Percentiles rank a stretch among this genome's conserved stretches.
These are phyloP conservation scores for Rusavskia elegans DNA, from an alignment of 495 filamentous ascomycete genomes.

Conservation along the genomic window DNA sequence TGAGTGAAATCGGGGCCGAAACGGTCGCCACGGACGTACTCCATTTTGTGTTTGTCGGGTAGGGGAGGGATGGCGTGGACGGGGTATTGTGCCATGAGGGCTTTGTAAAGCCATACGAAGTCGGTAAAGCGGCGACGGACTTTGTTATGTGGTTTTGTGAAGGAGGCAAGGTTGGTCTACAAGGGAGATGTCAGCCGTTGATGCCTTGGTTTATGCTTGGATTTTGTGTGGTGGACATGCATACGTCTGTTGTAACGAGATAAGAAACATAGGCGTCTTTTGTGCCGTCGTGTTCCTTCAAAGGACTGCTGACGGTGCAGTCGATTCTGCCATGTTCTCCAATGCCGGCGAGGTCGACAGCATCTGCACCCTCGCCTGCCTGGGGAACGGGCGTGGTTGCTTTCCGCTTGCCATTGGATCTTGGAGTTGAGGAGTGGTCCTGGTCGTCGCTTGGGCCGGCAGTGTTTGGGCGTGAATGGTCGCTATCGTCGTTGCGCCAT, in stretches of 20 bases:
- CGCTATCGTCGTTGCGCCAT: conserved; percentile 36
- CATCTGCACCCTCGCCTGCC: conserved; percentile 38
- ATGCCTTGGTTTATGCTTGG: neutral
- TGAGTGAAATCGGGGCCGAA: conserved; percentile 91
- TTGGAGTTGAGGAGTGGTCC: conserved; percentile 19
- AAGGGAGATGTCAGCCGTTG: neutral
- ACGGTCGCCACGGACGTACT: conserved; percentile 88
- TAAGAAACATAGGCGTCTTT: conserved; percentile 97
- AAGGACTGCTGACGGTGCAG: conserved; percentile 62
- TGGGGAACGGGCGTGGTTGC: conserved; percentile 34
- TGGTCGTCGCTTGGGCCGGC: conserved; percentile 25
- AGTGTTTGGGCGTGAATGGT: conserved; percentile 31
- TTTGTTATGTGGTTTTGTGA: conserved; percentile 57
- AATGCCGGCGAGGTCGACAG: conserved; percentile 48
- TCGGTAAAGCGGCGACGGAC: conserved; percentile 91
- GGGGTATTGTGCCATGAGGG: conserved; percentile 69
- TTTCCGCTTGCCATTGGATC: conserved; percentile 37
- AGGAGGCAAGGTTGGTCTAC: conserved; percentile 78
- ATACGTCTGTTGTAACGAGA: conserved; percentile 75
- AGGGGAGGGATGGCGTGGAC: conserved; percentile 85
- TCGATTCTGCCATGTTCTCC: conserved; percentile 64
- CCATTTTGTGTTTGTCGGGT: conserved; percentile 97
- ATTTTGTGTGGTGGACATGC: conserved; percentile 12
- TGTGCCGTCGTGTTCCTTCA: conserved; percentile 92
- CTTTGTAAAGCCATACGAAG: conserved; percentile 93